Conservation (phyloP, 495 filamentous ascomycete genomes). For the Cenococcum geophilum region DNA sequence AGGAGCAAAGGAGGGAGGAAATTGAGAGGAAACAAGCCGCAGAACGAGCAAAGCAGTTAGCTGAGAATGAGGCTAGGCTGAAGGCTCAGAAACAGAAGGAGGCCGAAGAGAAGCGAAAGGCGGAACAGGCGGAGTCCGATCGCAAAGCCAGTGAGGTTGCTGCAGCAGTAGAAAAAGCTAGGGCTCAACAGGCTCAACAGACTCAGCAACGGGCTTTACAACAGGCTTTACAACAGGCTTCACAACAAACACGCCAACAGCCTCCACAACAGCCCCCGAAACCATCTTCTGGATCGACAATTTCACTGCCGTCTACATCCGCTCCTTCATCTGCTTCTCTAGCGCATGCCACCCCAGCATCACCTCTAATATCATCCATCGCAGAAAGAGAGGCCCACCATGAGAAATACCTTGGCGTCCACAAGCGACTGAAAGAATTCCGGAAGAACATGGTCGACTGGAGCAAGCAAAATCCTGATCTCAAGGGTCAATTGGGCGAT, state of each 20-base stretch:
- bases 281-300: constrained; percentile 4
- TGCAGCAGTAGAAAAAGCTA: constrained; percentile 27
- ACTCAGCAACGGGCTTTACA: not conserved
- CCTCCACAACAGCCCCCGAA: constrained; percentile 4
- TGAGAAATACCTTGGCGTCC: constrained; percentile 60
- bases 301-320: not conserved
- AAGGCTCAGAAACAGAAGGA: constrained; percentile 19
- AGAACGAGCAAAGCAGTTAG: not conserved
- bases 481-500: constrained; percentile 66
- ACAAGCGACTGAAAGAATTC: constrained; percentile 65
- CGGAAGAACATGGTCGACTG: constrained; percentile 49
- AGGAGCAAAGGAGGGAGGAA: constrained; percentile 3
- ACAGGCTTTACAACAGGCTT: constrained; percentile 1
- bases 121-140: constrained; percentile 22
- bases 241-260: constrained; percentile 1
- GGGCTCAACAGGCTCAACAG: constrained; percentile 16
- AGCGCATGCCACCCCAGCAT: not conserved
- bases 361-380: not conserved
- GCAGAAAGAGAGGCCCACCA: constrained; percentile 45
- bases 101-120: not conserved
- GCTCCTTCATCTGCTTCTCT: not conserved
- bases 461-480: constrained; percentile 45
- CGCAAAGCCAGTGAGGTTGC: constrained; percentile 25
- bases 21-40: constrained; percentile 15
- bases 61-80: constrained; percentile 3